A percentile compares a stretch with the other conserved stretches of the same genome.
phyloP scores from a whole-genome alignment of 1,284 basidiomycete genomes.

The Meripilus lineatus region DNA sequence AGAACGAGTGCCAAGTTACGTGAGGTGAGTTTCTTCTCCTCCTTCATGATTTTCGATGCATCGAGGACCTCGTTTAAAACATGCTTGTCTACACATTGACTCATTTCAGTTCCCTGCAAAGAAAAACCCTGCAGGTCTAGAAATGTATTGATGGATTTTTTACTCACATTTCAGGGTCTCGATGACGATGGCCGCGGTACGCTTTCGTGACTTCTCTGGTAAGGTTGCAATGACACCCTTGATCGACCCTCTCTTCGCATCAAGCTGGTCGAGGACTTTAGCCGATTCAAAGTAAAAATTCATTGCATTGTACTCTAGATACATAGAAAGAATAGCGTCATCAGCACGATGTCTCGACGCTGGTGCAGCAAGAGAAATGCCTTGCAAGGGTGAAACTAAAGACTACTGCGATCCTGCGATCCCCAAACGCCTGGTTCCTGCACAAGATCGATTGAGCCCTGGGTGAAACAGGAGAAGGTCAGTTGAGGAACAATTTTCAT shows the following conservation, averaged over 20 bases:
- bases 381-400: no score
- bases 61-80: slow-evolving; percentile 64
- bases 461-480: not conserved
- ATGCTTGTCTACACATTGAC: slow-evolving; percentile 53
- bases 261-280: slow-evolving; percentile 76
- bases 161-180: slow-evolving; percentile 88
- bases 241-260: slow-evolving; percentile 83
- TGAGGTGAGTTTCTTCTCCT: slow-evolving; percentile 74
- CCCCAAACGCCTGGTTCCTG: not conserved
- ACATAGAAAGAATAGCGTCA: slow-evolving; percentile 13
- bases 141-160: not conserved
- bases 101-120: not conserved
- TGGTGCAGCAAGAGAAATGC: slow-evolving; percentile 5
- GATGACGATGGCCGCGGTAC: slow-evolving; percentile 76
- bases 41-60: slow-evolving; percentile 57
- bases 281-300: slow-evolving; percentile 92
- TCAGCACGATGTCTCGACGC: slow-evolving; percentile 11
- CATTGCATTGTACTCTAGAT: slow-evolving; percentile 50
- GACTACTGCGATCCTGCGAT: slow-evolving; percentile 5
- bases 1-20: slow-evolving; percentile 76
- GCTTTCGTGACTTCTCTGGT: slow-evolving; percentile 73
- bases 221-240: slow-evolving; percentile 71
- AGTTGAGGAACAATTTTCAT: no score
- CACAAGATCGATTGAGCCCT: not conserved
- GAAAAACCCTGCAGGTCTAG: not conserved